A percentile compares a stretch with the other conserved stretches of the same genome.
Evolutionary conservation across 192 early-diverging fungal genomes (phyloP).

Genomic region (Dissophora ornata): DNA sequence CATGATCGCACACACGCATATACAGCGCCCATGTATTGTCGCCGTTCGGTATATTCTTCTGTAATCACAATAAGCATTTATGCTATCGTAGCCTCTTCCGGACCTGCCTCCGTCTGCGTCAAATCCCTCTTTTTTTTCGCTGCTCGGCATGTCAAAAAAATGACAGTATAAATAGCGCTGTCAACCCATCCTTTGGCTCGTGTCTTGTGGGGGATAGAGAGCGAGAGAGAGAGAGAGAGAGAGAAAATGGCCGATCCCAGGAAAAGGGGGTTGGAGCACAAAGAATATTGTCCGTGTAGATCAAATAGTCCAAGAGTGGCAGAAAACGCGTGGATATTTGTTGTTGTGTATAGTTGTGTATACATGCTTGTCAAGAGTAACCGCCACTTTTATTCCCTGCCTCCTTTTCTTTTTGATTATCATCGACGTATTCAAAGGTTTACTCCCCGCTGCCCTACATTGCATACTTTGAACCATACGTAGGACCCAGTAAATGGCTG

Average conservation of each 20-base stretch:
- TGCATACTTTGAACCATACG: conserved; percentile 1
- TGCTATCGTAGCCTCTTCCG: too few species aligned
- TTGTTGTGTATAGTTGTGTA: background rate
- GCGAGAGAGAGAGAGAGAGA: background rate
- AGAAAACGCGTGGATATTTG: background rate
- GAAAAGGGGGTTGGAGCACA: background rate
- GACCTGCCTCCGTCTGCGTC: too few species aligned
- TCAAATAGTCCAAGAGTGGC: background rate
- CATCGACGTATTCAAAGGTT: conserved; percentile 9
- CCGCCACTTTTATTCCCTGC: background rate
- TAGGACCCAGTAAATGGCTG: background rate
- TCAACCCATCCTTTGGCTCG: background rate
- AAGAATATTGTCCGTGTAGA: background rate
- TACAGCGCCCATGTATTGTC: background rate
- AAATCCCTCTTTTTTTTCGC: too few species aligned
- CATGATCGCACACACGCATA: background rate
- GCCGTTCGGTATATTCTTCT: too few species aligned
- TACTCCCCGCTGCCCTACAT: background rate
- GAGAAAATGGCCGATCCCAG: background rate
- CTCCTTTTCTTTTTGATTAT: background rate
- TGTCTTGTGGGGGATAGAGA: background rate
- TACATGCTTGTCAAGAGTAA: background rate
- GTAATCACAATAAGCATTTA: too few species aligned
- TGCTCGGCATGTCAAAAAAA: background rate
- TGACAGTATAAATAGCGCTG: conserved; percentile 3